Base-by-base conservation (phyloP, 83 land plant species). In the Thuja plicata region DNA sequence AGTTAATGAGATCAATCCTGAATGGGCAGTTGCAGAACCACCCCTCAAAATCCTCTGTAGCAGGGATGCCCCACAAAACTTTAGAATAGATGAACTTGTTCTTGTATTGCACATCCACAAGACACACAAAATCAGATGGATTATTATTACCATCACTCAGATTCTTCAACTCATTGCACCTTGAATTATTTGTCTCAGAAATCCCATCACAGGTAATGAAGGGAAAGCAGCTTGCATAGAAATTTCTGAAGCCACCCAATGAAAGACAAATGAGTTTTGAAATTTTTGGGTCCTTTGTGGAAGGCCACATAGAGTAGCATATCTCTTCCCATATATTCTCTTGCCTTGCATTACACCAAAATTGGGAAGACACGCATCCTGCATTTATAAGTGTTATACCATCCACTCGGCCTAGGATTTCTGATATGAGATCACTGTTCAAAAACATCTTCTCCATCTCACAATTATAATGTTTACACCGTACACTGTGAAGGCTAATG, bases 1-100 rank as follows among this genome's bases (percentile, higher is more conserved):
- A 73, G 5, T 73, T 89, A 2, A 95, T 89, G 70, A 95, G 78
- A 34, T 73, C 78, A 73, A 73, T 30, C 37, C 78, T 73, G 78
- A 73, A 73, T 11, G 78, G 78, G 15, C 78, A 73, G 13, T 73
- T 73, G 10, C 37, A 10, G 37, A 73, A 73, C 78, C 78, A 73
- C 37, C 78, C 78, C 78, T 73, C 78, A 73, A n/a, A 30, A 73
- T 73, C 78, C 3, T 73, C 78, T 73, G 37, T 11, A 73, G 13
- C 78, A 73, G 78, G 78, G 37, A 73, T 73, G 16, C 78, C 78
- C 78, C 78, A 73, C 32, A 73, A 32, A 30, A 73, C 78, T 8
- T 73, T 10, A 32, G 78, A 73, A 32, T 73, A 73, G 12, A 73
- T 32, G 37, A 73, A 12, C 34, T 5, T 73, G 32, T 73, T 73